phyloP scores from a whole-genome alignment of 805 yeast genomes.

The Spencermartinsiella europaea region DNA sequence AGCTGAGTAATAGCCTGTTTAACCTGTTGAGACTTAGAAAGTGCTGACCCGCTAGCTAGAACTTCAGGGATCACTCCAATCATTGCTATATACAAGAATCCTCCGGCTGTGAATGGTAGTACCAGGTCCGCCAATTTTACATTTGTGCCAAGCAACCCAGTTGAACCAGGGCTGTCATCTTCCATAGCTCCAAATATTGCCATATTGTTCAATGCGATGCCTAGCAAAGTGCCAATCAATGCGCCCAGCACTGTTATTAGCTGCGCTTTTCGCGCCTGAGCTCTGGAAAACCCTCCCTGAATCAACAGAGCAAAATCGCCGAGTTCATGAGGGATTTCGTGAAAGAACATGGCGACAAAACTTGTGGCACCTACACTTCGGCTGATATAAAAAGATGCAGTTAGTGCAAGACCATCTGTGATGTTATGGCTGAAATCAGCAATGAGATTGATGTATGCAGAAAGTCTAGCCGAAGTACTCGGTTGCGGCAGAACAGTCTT shows the following conservation, averaged over 20 bases:
- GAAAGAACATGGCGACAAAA: conserved; percentile 64
- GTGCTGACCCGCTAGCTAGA: conserved; percentile 37
- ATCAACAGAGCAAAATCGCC: conserved; percentile 73
- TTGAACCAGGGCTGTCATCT: conserved; percentile 11
- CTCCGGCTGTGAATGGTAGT: conserved; percentile 73
- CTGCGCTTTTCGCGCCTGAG: conserved; percentile 64
- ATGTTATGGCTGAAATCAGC: conserved; percentile 72
- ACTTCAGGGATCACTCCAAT: conserved; percentile 75
- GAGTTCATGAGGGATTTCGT: conserved; percentile 77
- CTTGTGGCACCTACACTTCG: conserved; percentile 61
- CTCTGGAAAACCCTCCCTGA: conserved; percentile 62
- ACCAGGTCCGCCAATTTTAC: conserved; percentile 49
- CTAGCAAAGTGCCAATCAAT: conserved; percentile 57
- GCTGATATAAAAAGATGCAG: conserved; percentile 62
- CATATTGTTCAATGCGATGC: conserved; percentile 48
- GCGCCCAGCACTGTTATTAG: conserved; percentile 63
- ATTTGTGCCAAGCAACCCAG: conserved; percentile 47
- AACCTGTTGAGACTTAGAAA: conserved; percentile 37
- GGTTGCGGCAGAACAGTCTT: conserved; percentile 11
- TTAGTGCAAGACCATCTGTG: conserved; percentile 72
- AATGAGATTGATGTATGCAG: conserved; percentile 61
- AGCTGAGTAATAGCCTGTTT: conserved; percentile 43
- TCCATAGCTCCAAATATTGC: conserved; percentile 15
- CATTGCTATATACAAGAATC: conserved; percentile 65
- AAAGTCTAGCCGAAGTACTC: conserved; percentile 33